Evolutionary conservation across 1,284 basidiomycete species (phyloP), one percentile per base, ranked within the genome.

Genomic region (Apiotrichum domesticum): DNA sequence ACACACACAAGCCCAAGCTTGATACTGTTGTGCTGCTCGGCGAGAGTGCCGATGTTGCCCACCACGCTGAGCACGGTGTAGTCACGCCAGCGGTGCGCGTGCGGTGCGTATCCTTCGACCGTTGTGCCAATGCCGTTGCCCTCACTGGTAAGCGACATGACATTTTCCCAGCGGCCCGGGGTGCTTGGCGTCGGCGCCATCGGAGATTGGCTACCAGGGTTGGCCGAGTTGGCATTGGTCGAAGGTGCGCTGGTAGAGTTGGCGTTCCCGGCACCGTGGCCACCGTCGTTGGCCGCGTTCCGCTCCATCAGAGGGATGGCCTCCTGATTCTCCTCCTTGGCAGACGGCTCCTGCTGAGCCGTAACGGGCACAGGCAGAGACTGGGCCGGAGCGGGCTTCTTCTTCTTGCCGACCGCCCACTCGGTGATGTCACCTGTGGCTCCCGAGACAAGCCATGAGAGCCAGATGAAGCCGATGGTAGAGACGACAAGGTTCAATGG

Each of bases 401-500:
- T 72, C 57, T 67, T 67, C 58, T 74, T 71, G 35, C 79, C 76
- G 60, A 88, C 89, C 51, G 90, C 80, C 80, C 83, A 85, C 51
- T 77, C 78, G 4, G 90, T 89, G 57, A 92, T 77, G 56, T 85
- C 81, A 15, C 83, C 83, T 0, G 87, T 89, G 7, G 89, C 88
- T 63, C 82, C 81, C 7, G 88, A 84, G 50, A 90, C 84, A 63
- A 83, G 83, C 72, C 91, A 82, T 53, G 83, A 87, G 42, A 92
- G 72, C 77, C 85, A 92, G 62, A 92, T 76, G 75, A 93, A 93
- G 69, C 87, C 80, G 41, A 84, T 75, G 14, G 85, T 84, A 14
- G 88, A 87, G 53, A 92, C 66, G 42, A 88, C 73, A 62, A 92
- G 83, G 74, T 93, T 94, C 64, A 87, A 51, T 6, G 84, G 80